These are phyloP conservation scores for Niebla homalea DNA, from an alignment of 495 filamentous ascomycete genomes.

Conservation along the genomic window DNA sequence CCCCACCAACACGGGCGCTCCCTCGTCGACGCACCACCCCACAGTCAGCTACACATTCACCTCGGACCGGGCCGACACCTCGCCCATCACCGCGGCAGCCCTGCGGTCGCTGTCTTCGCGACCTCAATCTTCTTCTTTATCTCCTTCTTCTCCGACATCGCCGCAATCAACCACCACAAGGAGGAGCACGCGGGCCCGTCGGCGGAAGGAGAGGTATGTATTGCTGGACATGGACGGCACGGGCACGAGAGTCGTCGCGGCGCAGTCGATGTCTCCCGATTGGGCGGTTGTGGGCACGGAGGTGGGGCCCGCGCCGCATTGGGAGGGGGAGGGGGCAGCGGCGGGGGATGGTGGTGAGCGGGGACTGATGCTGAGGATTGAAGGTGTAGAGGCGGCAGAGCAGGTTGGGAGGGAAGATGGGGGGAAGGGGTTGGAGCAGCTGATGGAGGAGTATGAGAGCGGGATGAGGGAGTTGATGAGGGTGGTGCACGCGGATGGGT, in stretches of 20 bases:
- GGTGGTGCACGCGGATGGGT: slow-evolving; percentile 9
- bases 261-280: slow-evolving; percentile 35
- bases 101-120: slow-evolving; percentile 25
- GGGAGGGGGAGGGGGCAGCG: slow-evolving; percentile 9
- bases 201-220: slow-evolving; percentile 35
- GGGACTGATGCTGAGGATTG: slow-evolving; percentile 17
- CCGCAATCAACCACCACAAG: not conserved
- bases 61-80: slow-evolving; percentile 54
- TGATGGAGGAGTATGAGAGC: slow-evolving; percentile 5
- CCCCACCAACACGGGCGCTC: slow-evolving; percentile 31
- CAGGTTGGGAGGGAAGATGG: slow-evolving; percentile 4
- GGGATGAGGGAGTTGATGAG: slow-evolving; percentile 17
- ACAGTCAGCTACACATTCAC: slow-evolving; percentile 82
- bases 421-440: slow-evolving; percentile 8
- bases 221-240: slow-evolving; percentile 39
- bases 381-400: slow-evolving; percentile 8
- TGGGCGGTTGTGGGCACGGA: slow-evolving; percentile 42
- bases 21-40: slow-evolving; percentile 51
- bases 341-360: not conserved
- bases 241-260: slow-evolving; percentile 29
- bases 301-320: slow-evolving; percentile 44
- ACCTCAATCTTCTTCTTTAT: not conserved
- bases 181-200: not conserved
- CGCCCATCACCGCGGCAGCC: slow-evolving; percentile 46
- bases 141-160: slow-evolving; percentile 2